Evolutionary conservation across 2,329 filamentous ascomycete species (phyloP), one percentile per base, ranked within the genome.

Genomic region (Ophiocordyceps camponoti-saundersi): DNA sequence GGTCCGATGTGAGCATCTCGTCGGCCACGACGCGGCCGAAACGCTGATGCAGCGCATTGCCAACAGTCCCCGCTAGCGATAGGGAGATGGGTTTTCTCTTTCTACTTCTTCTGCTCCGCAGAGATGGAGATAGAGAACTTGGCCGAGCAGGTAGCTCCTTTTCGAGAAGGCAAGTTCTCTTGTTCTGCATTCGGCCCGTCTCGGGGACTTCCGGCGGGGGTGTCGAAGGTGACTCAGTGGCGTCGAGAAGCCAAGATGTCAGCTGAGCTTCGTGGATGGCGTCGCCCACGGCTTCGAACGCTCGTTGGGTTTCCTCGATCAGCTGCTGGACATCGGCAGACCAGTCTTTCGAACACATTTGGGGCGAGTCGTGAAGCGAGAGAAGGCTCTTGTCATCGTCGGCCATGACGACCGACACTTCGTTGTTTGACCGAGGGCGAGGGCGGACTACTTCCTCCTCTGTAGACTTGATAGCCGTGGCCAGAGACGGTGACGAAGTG

Each of bases 11-110:
- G 13, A 79, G 59, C 64, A 78, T 75, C 59, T 80, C 76, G 46
- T 78, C 72, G 0, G 68, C 75, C 50, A 80, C 74, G 46, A 73
- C 65, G 44, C 67, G 68, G 50, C 67, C 67, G 55, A 80, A 77
- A 43, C 73, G 63, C 42, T 71, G 72, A 18, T 70, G 69, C 49
- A 80, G 67, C 12, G 77, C 62, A 29, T 75, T 75, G n/a, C 71
- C 66, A 53, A 80, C 65, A 50, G 75, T 77, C 46, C 75, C 72
- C 0, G 73, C 66, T 29, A 79, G 57, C 15, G 68, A 69, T 72
- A 74, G 75, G 59, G 69, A 65, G 42, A 70, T 57, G 15, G 52
- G 41, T 16, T 18, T 20, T 6, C 10, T 4, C 32, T 41, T 44
- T 13, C n/a, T 18, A 12, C n/a, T 15, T n/a, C 34, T 36, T 18